Conservation (phyloP, 225 moss, liverwort and hornwort genomes). For the Rhytidiadelphus loreus region DNA sequence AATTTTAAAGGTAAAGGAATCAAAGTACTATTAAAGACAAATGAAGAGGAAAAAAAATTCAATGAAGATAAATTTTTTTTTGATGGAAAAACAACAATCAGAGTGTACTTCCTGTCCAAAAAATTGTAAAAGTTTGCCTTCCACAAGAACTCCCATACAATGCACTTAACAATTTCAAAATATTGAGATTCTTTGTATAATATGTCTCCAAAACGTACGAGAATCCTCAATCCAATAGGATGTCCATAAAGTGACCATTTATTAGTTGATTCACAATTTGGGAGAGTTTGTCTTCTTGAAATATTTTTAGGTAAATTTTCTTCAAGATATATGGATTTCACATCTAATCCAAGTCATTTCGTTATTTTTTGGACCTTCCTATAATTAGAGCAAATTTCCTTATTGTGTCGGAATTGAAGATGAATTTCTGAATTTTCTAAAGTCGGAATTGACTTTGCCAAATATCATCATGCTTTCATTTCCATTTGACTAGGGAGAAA, state of each 20-base stretch:
- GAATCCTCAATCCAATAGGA: neutral
- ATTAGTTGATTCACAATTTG: neutral
- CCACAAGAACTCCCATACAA: fast-evolving
- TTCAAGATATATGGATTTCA: neutral
- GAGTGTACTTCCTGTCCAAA: fast-evolving
- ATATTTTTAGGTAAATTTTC: neutral
- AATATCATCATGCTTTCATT: neutral
- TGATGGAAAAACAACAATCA: neutral
- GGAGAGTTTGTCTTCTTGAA: neutral
- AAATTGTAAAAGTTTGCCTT: neutral
- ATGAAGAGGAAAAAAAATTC: neutral
- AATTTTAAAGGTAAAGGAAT: neutral
- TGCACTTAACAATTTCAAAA: neutral
- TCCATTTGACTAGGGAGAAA: neutral
- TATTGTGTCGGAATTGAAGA: fast-evolving
- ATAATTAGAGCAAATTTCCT: too few relatives aligned
- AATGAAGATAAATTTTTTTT: neutral
- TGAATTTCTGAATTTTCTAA: neutral
- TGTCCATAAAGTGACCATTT: neutral
- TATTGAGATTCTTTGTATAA: neutral
- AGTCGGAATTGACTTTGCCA: fast-evolving
- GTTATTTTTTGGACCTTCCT: neutral
- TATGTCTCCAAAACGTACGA: fast-evolving
- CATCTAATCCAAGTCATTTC: neutral
- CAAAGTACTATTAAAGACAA: neutral